Conservation (phyloP, 352 stramenopile species). For the Globisporangium cylindrosporum region DNA sequence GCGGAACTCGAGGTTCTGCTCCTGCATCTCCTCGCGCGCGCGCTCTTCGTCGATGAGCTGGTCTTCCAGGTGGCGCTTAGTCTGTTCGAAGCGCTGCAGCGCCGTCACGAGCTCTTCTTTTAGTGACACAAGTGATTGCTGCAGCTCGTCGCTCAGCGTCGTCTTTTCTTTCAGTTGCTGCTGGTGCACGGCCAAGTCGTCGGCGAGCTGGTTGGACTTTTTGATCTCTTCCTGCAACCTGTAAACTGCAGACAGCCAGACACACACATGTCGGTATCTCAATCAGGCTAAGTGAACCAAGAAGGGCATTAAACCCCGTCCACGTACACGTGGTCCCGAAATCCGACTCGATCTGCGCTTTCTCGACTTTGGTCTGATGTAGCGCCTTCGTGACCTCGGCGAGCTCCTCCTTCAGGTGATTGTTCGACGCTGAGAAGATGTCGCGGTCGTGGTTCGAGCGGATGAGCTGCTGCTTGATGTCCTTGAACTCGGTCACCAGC, state of each 20-base stretch:
- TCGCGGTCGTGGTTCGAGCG: slow-evolving; percentile 71
- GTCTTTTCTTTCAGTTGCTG: slow-evolving; percentile 45
- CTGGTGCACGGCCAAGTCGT: slow-evolving; percentile 42
- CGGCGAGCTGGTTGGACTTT: slow-evolving; percentile 39
- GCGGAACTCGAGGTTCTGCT: slow-evolving; percentile 71
- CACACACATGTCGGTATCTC: background rate
- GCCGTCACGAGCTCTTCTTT: slow-evolving; percentile 62
- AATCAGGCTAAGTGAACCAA: background rate
- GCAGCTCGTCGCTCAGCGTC: slow-evolving; percentile 47
- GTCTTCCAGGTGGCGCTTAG: slow-evolving; percentile 75
- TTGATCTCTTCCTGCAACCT: slow-evolving; percentile 71
- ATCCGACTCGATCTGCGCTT: slow-evolving; percentile 69
- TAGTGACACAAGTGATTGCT: slow-evolving; percentile 51
- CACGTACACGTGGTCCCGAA: slow-evolving; percentile 60
- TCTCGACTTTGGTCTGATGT: slow-evolving; percentile 62
- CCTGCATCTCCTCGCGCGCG: slow-evolving; percentile 62
- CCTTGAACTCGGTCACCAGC: slow-evolving; percentile 54
- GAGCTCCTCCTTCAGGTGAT: slow-evolving; percentile 73
- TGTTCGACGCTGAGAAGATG: slow-evolving; percentile 74
- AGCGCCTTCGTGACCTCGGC: slow-evolving; percentile 61
- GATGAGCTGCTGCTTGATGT: slow-evolving; percentile 63
- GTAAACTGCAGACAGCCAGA: slow-evolving; percentile 28
- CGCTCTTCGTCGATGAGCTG: slow-evolving; percentile 76
- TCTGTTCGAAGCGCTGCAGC: slow-evolving; percentile 61
- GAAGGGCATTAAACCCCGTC: background rate